Conservation (phyloP, 345 rosid genomes). For the Triadica sebifera region DNA sequence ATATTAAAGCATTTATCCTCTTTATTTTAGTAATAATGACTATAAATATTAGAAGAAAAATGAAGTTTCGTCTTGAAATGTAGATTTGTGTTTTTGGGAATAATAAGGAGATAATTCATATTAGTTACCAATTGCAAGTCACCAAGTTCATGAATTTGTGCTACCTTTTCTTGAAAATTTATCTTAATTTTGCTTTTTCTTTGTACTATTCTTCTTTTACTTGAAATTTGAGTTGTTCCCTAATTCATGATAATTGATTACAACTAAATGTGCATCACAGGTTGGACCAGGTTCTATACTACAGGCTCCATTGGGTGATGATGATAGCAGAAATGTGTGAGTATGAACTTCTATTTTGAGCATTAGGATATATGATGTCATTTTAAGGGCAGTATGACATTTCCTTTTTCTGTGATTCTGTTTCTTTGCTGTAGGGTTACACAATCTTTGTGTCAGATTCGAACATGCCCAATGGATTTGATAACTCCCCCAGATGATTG, state of each 20-base stretch:
- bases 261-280: slow-evolving; percentile 37
- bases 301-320: slow-evolving; percentile 82
- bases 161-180: background rate
- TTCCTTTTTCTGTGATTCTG: slow-evolving; percentile 5
- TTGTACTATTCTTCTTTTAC: background rate
- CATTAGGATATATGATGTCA: slow-evolving; percentile 3
- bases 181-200: background rate
- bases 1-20: background rate
- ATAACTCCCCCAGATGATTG: slow-evolving; percentile 98
- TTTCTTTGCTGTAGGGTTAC: slow-evolving; percentile 58
- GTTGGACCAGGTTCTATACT: slow-evolving; percentile 87
- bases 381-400: slow-evolving; percentile 11
- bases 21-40: background rate
- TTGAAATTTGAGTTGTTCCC: background rate
- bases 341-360: slow-evolving; percentile 39
- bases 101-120: background rate
- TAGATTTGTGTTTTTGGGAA: background rate
- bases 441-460: slow-evolving; percentile 65
- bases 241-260: slow-evolving; percentile 7
- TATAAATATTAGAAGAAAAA: background rate
- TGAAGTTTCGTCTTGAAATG: background rate
- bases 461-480: slow-evolving; percentile 83
- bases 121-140: background rate
- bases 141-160: background rate
- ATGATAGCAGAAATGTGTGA: slow-evolving; percentile 78